Percentiles rank a stretch among this genome's conserved stretches.
phyloP scores from a whole-genome alignment of 2,329 filamentous ascomycete species.

The Penicillium sp. region DNA sequence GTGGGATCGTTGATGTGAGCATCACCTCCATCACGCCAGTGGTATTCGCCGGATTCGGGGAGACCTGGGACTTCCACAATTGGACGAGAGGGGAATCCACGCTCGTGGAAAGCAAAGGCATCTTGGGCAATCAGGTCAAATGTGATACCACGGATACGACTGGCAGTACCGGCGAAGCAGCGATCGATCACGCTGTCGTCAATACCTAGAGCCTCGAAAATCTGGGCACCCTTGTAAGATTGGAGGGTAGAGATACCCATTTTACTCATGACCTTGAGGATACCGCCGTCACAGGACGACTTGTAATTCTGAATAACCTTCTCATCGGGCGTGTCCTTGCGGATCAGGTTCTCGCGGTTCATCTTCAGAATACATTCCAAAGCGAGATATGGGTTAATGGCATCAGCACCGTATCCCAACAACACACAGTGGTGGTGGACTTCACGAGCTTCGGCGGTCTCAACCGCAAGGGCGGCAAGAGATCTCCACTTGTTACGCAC shows the following conservation, averaged over 20 bases:
- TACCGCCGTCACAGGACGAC: conserved; percentile 92
- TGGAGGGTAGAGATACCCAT: conserved; percentile 98
- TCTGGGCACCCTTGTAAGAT: conserved; percentile 97
- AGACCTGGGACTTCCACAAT: conserved; percentile 78
- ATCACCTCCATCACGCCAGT: conserved; percentile 96
- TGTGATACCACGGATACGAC: conserved; percentile 89
- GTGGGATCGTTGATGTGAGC: conserved; percentile 92
- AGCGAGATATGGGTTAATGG: conserved; percentile 89
- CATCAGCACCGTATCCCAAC: conserved; percentile 91
- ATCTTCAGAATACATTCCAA: conserved; percentile 98
- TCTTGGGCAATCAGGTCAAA: conserved; percentile 94
- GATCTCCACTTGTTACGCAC: conserved; percentile 96
- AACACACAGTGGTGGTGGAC: conserved; percentile 99
- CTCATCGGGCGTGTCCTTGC: conserved; percentile 82
- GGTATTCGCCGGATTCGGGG: conserved; percentile 92
- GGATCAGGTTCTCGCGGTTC: conserved; percentile 87
- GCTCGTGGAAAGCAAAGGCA: conserved; percentile 91
- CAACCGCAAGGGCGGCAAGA: conserved; percentile 80
- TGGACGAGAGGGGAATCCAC: conserved; percentile 79
- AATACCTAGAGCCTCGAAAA: conserved; percentile 92
- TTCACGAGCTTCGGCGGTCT: conserved; percentile 93
- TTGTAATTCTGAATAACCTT: conserved; percentile 93
- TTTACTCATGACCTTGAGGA: conserved; percentile 98
- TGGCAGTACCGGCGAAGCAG: conserved; percentile 92
- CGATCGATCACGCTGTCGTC: conserved; percentile 90